Percentiles rank a stretch among this genome's conserved stretches.
Evolutionary conservation across 2,329 filamentous ascomycete species (phyloP).

Genomic region (Fonsecaea erecta): DNA sequence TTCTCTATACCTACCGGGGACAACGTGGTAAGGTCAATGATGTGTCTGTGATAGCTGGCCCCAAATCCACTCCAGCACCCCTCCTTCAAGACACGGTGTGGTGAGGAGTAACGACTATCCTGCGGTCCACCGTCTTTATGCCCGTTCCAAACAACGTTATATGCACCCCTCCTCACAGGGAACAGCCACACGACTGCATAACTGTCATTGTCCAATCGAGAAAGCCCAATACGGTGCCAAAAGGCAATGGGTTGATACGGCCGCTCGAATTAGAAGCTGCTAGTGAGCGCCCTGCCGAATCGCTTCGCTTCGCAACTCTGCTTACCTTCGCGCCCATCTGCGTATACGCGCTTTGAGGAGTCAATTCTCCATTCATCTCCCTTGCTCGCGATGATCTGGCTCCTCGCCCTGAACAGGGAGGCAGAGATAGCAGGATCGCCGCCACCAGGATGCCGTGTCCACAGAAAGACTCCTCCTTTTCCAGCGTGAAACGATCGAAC

Average conservation of each 20-base stretch:
- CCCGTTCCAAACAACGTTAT: slow-evolving; percentile 9
- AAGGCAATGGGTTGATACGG: slow-evolving; percentile 19
- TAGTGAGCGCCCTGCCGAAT: not conserved
- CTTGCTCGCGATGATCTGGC: slow-evolving; percentile 16
- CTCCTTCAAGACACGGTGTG: too few species aligned
- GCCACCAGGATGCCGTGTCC: slow-evolving; percentile 19
- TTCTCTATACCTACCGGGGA: too few species aligned
- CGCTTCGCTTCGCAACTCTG: not conserved
- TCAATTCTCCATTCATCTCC: slow-evolving; percentile 11
- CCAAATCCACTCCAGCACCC: too few species aligned
- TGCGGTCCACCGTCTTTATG: slow-evolving; percentile 8
- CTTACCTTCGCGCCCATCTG: slow-evolving; percentile 19
- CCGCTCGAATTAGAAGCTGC: slow-evolving; percentile 11
- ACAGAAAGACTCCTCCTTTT: slow-evolving; percentile 16
- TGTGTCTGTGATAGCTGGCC: too few species aligned
- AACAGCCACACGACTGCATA: slow-evolving; percentile 12
- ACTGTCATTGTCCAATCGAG: slow-evolving; percentile 7
- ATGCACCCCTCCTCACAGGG: not conserved
- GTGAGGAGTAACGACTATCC: slow-evolving; percentile 14
- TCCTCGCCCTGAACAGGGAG: slow-evolving; percentile 7
- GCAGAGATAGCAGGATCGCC: slow-evolving; percentile 6
- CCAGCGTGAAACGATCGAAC: slow-evolving; percentile 21
- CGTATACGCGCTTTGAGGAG: slow-evolving; percentile 17
- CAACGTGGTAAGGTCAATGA: too few species aligned
- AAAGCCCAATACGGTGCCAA: slow-evolving; percentile 18